phyloP scores from a whole-genome alignment of 768 basidiomycete genomes.

The Hortiboletus flavorubellus region DNA sequence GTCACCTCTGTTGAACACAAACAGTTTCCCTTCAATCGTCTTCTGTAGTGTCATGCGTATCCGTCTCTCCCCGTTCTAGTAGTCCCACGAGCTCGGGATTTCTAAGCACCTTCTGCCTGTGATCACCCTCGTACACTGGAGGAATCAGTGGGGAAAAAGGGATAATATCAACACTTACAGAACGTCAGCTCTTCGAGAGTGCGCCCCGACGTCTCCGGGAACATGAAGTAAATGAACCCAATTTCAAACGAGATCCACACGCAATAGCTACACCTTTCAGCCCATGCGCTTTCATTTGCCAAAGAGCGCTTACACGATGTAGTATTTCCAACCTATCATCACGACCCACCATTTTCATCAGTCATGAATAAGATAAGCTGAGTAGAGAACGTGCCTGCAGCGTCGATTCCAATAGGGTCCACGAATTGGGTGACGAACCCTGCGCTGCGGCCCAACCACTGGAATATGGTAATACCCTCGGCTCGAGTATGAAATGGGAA shows the following conservation, averaged over 20 bases:
- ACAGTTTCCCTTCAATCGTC: not conserved
- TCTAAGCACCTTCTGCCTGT: not conserved
- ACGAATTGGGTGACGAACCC: slow-evolving; percentile 15
- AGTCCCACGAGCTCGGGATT: not conserved
- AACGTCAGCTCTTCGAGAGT: slow-evolving; percentile 4
- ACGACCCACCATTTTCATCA: not conserved
- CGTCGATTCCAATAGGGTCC: slow-evolving; percentile 8
- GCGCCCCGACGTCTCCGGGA: slow-evolving; percentile 1
- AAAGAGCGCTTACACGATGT: not conserved
- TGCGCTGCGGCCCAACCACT: slow-evolving; percentile 48
- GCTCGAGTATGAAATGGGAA: slow-evolving; percentile 64
- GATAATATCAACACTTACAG: slow-evolving; percentile 5
- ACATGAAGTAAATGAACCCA: not conserved
- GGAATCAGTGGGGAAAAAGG: not conserved
- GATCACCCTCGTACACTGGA: slow-evolving; percentile 1
- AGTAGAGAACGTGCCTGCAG: slow-evolving; percentile 1
- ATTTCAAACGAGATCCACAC: not conserved
- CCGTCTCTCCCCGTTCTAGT: not conserved
- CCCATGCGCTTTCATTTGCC: not conserved
- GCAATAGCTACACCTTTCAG: not conserved
- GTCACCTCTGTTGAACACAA: no score
- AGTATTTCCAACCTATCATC: slow-evolving; percentile 10
- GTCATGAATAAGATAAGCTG: no score
- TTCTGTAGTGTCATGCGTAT: not conserved
- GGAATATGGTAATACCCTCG: slow-evolving; percentile 58